phyloP scores from a whole-genome alignment of 306 rosid genomes.

The Quercus dentata region DNA sequence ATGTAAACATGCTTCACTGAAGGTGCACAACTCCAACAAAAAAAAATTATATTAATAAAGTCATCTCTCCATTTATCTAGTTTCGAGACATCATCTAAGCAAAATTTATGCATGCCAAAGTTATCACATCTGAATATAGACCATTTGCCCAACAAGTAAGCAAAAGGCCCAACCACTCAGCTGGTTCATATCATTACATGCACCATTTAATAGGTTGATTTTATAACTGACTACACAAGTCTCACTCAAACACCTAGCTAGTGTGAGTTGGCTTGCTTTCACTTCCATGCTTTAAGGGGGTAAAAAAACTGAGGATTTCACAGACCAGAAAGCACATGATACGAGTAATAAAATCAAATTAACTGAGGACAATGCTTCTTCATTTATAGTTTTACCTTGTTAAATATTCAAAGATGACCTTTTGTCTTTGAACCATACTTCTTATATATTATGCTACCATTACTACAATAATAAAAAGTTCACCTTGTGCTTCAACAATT shows the following conservation, averaged over 20 bases:
- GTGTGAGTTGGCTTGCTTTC: neutral
- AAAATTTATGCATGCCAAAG: neutral
- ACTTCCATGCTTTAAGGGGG: neutral
- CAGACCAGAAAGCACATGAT: neutral
- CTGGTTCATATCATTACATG: neutral
- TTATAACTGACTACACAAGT: neutral
- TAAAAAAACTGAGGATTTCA: neutral
- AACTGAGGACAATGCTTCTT: neutral
- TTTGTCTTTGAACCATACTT: neutral
- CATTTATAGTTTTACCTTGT: neutral
- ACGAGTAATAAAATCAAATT: neutral
- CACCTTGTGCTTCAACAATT: neutral
- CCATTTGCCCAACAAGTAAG: neutral
- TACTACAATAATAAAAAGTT: neutral
- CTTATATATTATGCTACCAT: neutral
- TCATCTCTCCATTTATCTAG: neutral
- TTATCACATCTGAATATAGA: neutral
- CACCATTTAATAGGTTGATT: neutral
- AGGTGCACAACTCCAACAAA: neutral
- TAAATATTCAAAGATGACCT: neutral
- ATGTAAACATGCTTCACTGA: neutral
- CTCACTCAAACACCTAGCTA: neutral
- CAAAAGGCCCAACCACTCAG: neutral
- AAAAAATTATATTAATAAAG: neutral
- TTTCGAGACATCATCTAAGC: neutral